phyloP scores from a whole-genome alignment of 495 filamentous ascomycete genomes.

The Penicillium manginii region DNA sequence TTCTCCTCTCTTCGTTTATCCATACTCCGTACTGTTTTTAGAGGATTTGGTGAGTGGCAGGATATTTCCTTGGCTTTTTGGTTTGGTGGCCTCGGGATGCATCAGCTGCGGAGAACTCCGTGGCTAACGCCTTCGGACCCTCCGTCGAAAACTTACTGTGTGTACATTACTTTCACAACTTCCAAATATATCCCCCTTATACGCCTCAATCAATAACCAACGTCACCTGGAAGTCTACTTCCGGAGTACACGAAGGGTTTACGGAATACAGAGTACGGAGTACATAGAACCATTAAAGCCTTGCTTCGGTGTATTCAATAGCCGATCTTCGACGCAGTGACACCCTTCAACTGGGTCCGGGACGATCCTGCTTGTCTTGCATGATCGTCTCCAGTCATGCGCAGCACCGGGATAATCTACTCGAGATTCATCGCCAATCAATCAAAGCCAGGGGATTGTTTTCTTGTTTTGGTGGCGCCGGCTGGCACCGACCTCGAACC shows the following conservation, averaged over 20 bases:
- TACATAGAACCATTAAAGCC: neutral
- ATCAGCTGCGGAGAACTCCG: neutral
- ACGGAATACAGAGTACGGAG: neutral
- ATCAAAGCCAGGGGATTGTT: neutral
- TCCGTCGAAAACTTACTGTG: neutral
- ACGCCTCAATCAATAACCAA: neutral
- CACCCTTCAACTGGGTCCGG: constrained; percentile 1
- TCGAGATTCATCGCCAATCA: neutral
- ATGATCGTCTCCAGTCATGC: neutral
- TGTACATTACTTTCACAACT: neutral
- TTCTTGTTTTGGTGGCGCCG: constrained; percentile 1
- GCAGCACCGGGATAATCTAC: neutral
- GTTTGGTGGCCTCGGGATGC: neutral
- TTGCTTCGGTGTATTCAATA: neutral
- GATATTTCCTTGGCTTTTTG: neutral
- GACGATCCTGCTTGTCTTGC: constrained; percentile 3
- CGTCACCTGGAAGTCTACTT: neutral
- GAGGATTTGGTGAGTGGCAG: neutral
- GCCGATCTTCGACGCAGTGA: neutral
- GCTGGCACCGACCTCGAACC: neutral
- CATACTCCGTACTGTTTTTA: too few species aligned
- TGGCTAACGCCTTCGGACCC: neutral
- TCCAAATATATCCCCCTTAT: neutral
- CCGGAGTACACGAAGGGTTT: neutral
- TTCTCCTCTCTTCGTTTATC: neutral